Evolutionary conservation across 257 asterid species (phyloP), one percentile per base, ranked within the genome.

Genomic region (Penstemon newberryi): DNA sequence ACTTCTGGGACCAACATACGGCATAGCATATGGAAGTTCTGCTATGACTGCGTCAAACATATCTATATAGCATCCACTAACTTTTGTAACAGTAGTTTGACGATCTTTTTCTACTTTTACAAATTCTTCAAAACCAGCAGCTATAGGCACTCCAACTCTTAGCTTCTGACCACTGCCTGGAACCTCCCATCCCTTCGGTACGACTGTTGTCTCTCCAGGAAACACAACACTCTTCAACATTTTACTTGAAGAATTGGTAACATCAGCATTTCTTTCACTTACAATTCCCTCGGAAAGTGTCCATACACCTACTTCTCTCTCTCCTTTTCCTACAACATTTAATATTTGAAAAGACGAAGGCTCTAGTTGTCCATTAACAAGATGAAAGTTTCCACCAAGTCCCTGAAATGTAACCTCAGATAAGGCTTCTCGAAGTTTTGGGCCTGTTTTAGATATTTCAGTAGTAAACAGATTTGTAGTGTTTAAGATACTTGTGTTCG

Each of bases 151-250:
- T 55, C 79, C 79, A 56, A 80, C 57, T 63, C 65, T 73, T 12
- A 77, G 56, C 71, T 66, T 73, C 46, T 70, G 66, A 47, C 75
- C 85, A 25, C 62, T 12, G 53, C 7, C 53, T 1, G 53, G 53
- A 49, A 49, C n/a, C 53, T 49, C 53, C 53, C 53, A 49, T 49
- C 82, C 85, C 64, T 65, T 74, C 7, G 85, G 85, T 5, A 66
- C 63, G 7, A 15, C 51, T 40, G 56, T 70, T 5, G 82, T 65
- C 18, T 69, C 71, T 56, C 82, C 85, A 43, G 85, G 85, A 80
- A 82, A 80, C 51, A 56, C 59, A 49, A 81, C 65, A 4, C 60
- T 44, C 60, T 19, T 59, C 12, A 73, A 40, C 12, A 19, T n/a
- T n/a, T 49, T 70, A 46, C 60, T 63, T 11, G 73, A 62, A 57